Evolutionary conservation across 1,284 basidiomycete species (phyloP).

Genomic region (Cystobasidium slooffiae): DNA sequence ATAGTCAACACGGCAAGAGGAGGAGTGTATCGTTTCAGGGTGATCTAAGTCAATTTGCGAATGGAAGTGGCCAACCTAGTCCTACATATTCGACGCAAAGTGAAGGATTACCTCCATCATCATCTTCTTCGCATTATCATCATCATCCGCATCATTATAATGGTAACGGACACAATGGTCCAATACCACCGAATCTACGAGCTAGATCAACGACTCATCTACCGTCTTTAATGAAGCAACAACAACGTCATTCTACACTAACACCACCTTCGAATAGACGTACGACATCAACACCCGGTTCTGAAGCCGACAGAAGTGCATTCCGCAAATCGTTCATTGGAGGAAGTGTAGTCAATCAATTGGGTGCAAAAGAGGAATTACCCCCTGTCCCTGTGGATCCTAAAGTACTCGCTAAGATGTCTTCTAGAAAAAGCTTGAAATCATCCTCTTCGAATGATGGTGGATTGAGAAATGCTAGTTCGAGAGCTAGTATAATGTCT

Average conservation of each 20-base stretch:
- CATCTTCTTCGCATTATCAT: neutral
- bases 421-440: neutral
- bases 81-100: neutral
- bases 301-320: slow-evolving; percentile 1
- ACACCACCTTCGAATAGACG: slow-evolving; percentile 10
- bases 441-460: neutral
- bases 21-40: slow-evolving; percentile 42
- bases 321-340: slow-evolving; percentile 31
- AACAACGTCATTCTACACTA: slow-evolving; percentile 11
- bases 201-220: slow-evolving; percentile 26
- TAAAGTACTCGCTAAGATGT: slow-evolving; percentile 33
- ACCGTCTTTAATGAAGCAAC: slow-evolving; percentile 13
- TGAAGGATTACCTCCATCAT: neutral
- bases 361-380: neutral
- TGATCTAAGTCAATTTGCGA: slow-evolving; percentile 18
- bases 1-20: slow-evolving; percentile 19
- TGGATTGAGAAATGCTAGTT: neutral
- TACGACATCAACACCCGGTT: slow-evolving; percentile 18
- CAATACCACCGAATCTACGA: slow-evolving; percentile 8
- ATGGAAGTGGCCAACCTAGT: slow-evolving; percentile 1
- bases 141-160: neutral
- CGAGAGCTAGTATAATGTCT: slow-evolving; percentile 10
- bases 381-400: slow-evolving; percentile 42
- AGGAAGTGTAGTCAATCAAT: slow-evolving; percentile 17
- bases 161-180: neutral